A percentile compares a stretch with the other conserved stretches of the same genome.
Conservation (phyloP, 306 rosid genomes). For the Fragaria ananassa region DNA sequence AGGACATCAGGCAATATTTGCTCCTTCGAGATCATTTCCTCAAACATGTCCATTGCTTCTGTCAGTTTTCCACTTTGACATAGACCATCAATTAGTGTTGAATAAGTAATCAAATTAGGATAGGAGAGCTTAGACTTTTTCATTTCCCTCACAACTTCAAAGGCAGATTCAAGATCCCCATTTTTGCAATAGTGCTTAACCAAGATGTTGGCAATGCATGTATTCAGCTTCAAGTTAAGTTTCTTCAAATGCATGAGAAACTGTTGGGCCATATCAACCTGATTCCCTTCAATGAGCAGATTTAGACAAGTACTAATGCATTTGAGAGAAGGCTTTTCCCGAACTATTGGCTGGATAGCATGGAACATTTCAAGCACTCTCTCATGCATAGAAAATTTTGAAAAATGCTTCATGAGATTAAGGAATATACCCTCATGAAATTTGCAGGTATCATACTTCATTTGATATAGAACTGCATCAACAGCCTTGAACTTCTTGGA, state of each 20-base stretch:
- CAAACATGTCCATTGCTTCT: slow-evolving; percentile 80
- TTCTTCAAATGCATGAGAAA: slow-evolving; percentile 60
- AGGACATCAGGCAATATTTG: slow-evolving; percentile 64
- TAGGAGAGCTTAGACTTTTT: slow-evolving; percentile 45
- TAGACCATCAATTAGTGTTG: slow-evolving; percentile 77
- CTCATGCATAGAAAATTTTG: slow-evolving; percentile 54
- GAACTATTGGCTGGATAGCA: slow-evolving; percentile 56
- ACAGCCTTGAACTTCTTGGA: slow-evolving; percentile 64
- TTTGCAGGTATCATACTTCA: slow-evolving; percentile 78
- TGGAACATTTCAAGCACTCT: slow-evolving; percentile 62
- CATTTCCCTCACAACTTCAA: slow-evolving; percentile 75
- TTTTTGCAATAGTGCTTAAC: slow-evolving; percentile 82
- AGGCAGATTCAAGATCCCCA: slow-evolving; percentile 72
- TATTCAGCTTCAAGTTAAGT: slow-evolving; percentile 56
- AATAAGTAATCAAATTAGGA: slow-evolving; percentile 76
- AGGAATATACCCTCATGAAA: slow-evolving; percentile 77
- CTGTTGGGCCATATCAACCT: slow-evolving; percentile 60
- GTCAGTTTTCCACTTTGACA: slow-evolving; percentile 62
- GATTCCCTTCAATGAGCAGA: slow-evolving; percentile 56
- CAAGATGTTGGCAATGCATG: slow-evolving; percentile 73
- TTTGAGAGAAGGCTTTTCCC: slow-evolving; percentile 74
- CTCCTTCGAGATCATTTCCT: slow-evolving; percentile 69
- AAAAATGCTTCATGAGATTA: slow-evolving; percentile 76
- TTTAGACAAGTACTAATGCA: slow-evolving; percentile 82
- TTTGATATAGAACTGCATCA: slow-evolving; percentile 61